Base-by-base conservation (phyloP, 2,329 filamentous ascomycete genomes). In the Seiridium unicorne region DNA sequence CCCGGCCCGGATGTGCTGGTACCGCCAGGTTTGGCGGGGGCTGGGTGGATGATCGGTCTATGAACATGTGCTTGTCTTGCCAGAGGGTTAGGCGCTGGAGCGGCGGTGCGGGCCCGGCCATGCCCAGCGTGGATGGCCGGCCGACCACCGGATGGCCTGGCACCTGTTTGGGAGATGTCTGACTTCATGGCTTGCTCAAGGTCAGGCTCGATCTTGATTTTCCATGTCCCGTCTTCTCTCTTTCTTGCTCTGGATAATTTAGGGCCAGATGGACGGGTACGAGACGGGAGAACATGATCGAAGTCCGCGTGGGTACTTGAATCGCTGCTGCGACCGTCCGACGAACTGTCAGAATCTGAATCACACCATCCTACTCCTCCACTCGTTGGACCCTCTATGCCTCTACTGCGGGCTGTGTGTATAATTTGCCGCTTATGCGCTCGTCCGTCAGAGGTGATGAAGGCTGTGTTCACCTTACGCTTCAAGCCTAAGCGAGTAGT, bases 401-500 rank as follows among this genome's bases (percentile, higher is more conserved):
- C 35, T 38, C 11, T 8, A 34, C 47, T 31, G 32, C 18, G 11
- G 49, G 9, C 9, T 13, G 31, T 35, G 18, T n/a, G 11, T 31
- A n/a, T 38, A 1, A 26, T 53, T 13, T 53, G 49, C 32, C 4
- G 6, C 44, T 57, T 57, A 34, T 31, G 54, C 11, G 31, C 35
- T 9, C 49, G 54, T n/a, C 42, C 40, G 13, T 40, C 40, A 18
- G 55, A 32, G 3, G 34, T 36, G 38, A 68, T 57, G 61, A 69
- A 70, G 9, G 64, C 62, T 4, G 61, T 65, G n/a, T 70, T 70
- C 49, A 72, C 63, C 63, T 66, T 70, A 32, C 71, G 70, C 64
- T 72, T 72, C 55, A 44, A 59, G 10, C 69, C 67, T 55, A 64
- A 69, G 63, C 69, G 31, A 13, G 8, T n/a, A 40, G 49, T 72